phyloP scores from a whole-genome alignment of 1,284 basidiomycete species.

The Pseudozyma pruni region DNA sequence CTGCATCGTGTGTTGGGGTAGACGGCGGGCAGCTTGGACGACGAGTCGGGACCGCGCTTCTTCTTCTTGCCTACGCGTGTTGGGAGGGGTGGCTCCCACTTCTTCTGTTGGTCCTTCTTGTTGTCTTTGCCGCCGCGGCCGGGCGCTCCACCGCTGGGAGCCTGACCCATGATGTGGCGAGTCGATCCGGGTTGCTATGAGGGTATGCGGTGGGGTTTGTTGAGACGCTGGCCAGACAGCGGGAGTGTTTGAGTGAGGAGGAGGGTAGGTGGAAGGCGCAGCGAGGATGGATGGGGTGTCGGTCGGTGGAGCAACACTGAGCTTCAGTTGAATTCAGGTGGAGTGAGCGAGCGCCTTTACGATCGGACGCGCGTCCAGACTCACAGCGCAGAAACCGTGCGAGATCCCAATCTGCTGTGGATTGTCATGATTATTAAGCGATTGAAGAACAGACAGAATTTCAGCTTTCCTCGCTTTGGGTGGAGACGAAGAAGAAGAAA shows the following conservation, averaged over 20 bases:
- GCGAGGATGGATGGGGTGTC: not conserved
- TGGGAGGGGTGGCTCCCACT: slow-evolving; percentile 98
- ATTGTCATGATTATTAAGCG: slow-evolving; percentile 27
- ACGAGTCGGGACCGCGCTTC: slow-evolving; percentile 87
- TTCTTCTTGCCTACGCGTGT: slow-evolving; percentile 96
- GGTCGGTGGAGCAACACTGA: slow-evolving; percentile 18
- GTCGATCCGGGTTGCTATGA: not conserved
- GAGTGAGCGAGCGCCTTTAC: slow-evolving; percentile 17
- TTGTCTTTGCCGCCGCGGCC: slow-evolving; percentile 59
- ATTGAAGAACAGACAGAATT: not conserved
- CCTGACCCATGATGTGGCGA: slow-evolving; percentile 55
- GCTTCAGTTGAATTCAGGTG: slow-evolving; percentile 12
- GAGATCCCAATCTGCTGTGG: not conserved
- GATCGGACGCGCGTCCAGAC: slow-evolving; percentile 50
- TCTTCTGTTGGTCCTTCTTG: slow-evolving; percentile 77
- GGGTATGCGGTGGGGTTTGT: not conserved
- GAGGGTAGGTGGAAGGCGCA: too few relatives aligned
- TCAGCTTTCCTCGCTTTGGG: slow-evolving; percentile 9
- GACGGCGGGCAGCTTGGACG: slow-evolving; percentile 91
- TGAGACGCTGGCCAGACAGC: not conserved
- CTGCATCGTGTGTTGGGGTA: slow-evolving; percentile 95
- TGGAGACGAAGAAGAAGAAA: slow-evolving; percentile 22
- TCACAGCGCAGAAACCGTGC: slow-evolving; percentile 15
- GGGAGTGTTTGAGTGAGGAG: too few relatives aligned
- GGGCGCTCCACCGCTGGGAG: slow-evolving; percentile 56